Evolutionary conservation across 805 yeast genomes (phyloP).

Genomic region (Isabelozyma gotoi): DNA sequence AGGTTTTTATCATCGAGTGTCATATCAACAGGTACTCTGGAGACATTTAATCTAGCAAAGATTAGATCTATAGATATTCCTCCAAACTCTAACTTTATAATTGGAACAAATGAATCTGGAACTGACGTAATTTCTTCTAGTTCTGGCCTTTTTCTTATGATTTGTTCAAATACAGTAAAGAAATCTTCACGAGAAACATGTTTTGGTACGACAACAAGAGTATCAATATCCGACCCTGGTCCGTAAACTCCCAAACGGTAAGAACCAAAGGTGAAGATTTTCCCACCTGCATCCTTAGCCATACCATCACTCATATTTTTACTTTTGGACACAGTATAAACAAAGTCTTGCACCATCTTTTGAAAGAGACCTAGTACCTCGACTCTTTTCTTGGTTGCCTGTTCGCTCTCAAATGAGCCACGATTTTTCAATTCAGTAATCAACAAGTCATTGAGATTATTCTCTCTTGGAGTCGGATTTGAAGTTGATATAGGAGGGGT

Average conservation of each 20-base stretch:
- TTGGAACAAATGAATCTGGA: slow-evolving; percentile 97
- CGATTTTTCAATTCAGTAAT: slow-evolving; percentile 76
- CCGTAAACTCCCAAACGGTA: slow-evolving; percentile 95
- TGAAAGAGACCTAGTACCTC: slow-evolving; percentile 73
- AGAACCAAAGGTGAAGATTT: slow-evolving; percentile 94
- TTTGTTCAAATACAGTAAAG: slow-evolving; percentile 72
- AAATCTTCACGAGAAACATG: slow-evolving; percentile 91
- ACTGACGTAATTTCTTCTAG: slow-evolving; percentile 89
- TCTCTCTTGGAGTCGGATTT: slow-evolving; percentile 82
- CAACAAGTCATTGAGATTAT: slow-evolving; percentile 68
- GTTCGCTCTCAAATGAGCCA: slow-evolving; percentile 87
- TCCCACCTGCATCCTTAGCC: slow-evolving; percentile 98
- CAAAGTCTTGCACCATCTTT: slow-evolving; percentile 75
- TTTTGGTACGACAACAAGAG: slow-evolving; percentile 94
- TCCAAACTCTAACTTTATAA: slow-evolving; percentile 81
- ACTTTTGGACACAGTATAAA: slow-evolving; percentile 70
- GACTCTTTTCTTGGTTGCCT: slow-evolving; percentile 77
- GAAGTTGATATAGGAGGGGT: slow-evolving; percentile 84
- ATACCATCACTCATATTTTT: slow-evolving; percentile 96
- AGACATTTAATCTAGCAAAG: slow-evolving; percentile 78
- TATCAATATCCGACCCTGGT: slow-evolving; percentile 97
- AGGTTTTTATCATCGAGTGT: slow-evolving; percentile 83
- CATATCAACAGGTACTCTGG: slow-evolving; percentile 76
- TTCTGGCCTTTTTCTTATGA: slow-evolving; percentile 74
- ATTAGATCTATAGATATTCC: slow-evolving; percentile 94